Conservation (phyloP, 108 stramenopile genomes). For the Seminavis robusta region DNA sequence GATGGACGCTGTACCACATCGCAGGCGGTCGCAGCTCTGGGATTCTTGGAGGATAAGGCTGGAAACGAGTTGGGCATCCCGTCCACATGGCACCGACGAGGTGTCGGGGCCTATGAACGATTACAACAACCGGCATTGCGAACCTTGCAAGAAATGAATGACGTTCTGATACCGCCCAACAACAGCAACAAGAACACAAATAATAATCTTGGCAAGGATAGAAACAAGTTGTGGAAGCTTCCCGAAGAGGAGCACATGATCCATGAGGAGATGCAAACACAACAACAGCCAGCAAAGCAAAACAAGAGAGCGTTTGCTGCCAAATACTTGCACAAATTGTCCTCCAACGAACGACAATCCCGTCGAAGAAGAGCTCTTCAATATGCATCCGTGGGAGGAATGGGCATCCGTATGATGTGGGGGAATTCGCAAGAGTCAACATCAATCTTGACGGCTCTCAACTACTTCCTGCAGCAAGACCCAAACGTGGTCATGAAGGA, state of each 20-base stretch:
- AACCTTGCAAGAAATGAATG: slow-evolving; percentile 58
- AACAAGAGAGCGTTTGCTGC: slow-evolving; percentile 40
- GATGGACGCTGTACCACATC: slow-evolving; percentile 79
- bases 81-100: slow-evolving; percentile 52
- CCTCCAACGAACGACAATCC: not conserved
- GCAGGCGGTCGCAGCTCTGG: slow-evolving; percentile 77
- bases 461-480: slow-evolving; percentile 63
- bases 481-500: slow-evolving; percentile 43
- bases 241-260: slow-evolving; percentile 7
- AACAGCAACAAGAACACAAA: not conserved
- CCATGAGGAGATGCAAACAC: not conserved
- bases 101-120: slow-evolving; percentile 65
- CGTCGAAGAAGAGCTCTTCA: not conserved
- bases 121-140: slow-evolving; percentile 36
- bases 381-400: slow-evolving; percentile 7
- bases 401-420: slow-evolving; percentile 76
- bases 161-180: slow-evolving; percentile 12
- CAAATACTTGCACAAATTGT: slow-evolving; percentile 40
- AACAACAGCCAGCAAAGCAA: not conserved
- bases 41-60: slow-evolving; percentile 56
- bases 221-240: not conserved
- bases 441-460: slow-evolving; percentile 73
- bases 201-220: not conserved
- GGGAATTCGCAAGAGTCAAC: slow-evolving; percentile 86
- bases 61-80: slow-evolving; percentile 64